Evolutionary conservation across 2,329 filamentous ascomycete genomes (phyloP).

Genomic region (Colletotrichum filicis): DNA sequence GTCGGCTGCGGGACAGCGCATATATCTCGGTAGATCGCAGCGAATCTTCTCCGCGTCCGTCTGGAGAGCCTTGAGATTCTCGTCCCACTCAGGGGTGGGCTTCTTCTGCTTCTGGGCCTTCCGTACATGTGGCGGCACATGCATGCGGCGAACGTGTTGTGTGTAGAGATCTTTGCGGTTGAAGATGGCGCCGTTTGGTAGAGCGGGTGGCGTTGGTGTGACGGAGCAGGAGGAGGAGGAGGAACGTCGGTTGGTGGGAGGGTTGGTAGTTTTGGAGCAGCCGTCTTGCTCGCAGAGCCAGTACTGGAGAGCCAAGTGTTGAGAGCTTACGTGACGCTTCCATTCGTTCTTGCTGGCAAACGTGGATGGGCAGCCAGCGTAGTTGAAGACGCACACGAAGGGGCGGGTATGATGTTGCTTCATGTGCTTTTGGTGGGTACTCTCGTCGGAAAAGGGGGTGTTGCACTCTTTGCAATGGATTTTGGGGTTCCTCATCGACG

Average conservation of each 20-base stretch:
- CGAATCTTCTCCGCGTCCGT: slow-evolving; percentile 68
- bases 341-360: slow-evolving; percentile 93
- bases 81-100: slow-evolving; percentile 56
- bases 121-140: slow-evolving; percentile 63
- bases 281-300: slow-evolving; percentile 79
- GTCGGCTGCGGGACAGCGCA: slow-evolving; percentile 69
- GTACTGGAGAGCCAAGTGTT: slow-evolving; percentile 80
- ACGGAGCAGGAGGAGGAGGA: slow-evolving; percentile 5
- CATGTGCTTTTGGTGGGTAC: slow-evolving; percentile 59
- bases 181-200: slow-evolving; percentile 73
- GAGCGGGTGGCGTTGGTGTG: slow-evolving; percentile 35
- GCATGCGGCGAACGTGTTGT: slow-evolving; percentile 89
- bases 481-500: slow-evolving; percentile 17
- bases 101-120: slow-evolving; percentile 51
- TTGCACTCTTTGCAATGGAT: slow-evolving; percentile 50
- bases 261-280: slow-evolving; percentile 53
- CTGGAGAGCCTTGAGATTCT: slow-evolving; percentile 66
- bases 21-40: slow-evolving; percentile 69
- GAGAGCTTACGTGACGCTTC: slow-evolving; percentile 87
- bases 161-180: slow-evolving; percentile 94
- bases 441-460: slow-evolving; percentile 57
- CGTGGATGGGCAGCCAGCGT: slow-evolving; percentile 77
- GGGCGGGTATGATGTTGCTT: slow-evolving; percentile 66
- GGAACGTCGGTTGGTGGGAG: slow-evolving; percentile 34
- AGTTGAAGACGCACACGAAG: slow-evolving; percentile 82